Conservation (phyloP, 2,329 filamentous ascomycete species). For the Lizonia empirigonia region DNA sequence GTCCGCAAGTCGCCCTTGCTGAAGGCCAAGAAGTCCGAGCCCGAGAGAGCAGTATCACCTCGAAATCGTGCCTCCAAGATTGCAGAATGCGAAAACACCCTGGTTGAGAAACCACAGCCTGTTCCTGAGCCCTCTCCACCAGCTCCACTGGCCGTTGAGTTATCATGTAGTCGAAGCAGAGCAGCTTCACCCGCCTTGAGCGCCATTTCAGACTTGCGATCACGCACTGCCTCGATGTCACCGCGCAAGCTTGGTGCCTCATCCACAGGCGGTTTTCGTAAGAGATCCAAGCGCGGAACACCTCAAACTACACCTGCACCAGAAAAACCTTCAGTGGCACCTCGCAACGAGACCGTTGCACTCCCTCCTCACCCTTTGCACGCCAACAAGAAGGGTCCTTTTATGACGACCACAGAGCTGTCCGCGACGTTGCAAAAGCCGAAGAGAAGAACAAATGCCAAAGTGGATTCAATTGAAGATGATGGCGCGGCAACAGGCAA, state of each 20-base stretch:
- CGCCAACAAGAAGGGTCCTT: constrained; percentile 24
- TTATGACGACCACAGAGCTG: constrained; percentile 40
- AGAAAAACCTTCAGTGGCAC: not conserved
- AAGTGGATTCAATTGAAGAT: constrained; percentile 34
- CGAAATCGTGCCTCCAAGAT: not conserved
- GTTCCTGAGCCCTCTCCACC: constrained; percentile 6
- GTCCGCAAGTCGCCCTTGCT: not conserved
- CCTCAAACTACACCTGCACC: not conserved
- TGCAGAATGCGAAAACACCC: constrained; percentile 5
- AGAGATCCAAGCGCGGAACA: constrained; percentile 20
- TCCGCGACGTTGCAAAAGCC: constrained; percentile 32
- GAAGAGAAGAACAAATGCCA: constrained; percentile 13
- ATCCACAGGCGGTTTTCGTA: constrained; percentile 39
- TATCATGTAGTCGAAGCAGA: constrained; percentile 2
- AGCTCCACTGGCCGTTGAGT: not conserved
- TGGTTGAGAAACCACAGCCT: constrained; percentile 1
- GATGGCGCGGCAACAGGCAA: not conserved
- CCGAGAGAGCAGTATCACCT: not conserved
- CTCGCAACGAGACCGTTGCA: constrained; percentile 18
- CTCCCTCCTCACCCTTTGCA: constrained; percentile 29
- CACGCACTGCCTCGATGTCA: constrained; percentile 19
- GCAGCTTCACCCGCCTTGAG: constrained; percentile 12
- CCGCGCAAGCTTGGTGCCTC: constrained; percentile 22
- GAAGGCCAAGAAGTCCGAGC: constrained; percentile 1
- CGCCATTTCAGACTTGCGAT: constrained; percentile 9